Evolutionary conservation across 2,329 filamentous ascomycete species (phyloP).

Genomic region (Trichothecium sympodiale): DNA sequence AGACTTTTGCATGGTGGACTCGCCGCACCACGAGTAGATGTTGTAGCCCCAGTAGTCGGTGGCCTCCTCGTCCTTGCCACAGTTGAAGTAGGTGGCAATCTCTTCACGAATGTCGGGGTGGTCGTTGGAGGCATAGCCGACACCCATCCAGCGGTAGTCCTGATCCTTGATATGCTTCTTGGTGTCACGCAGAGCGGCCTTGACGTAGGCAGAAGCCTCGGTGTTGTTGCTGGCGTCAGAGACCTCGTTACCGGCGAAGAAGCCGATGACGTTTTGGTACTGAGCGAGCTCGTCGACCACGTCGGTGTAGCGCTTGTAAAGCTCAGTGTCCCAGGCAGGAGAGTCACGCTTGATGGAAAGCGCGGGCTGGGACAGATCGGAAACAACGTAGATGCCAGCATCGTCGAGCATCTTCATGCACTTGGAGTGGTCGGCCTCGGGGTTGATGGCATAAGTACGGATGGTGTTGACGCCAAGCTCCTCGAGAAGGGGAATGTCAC

Average conservation of each 20-base stretch:
- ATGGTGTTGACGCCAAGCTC: slow-evolving; percentile 83
- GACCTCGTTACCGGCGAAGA: slow-evolving; percentile 98
- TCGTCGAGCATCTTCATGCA: slow-evolving; percentile 79
- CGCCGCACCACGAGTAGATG: slow-evolving; percentile 98
- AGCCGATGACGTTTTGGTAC: slow-evolving; percentile 88
- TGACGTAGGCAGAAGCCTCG: slow-evolving; percentile 82
- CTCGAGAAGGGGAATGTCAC: slow-evolving; percentile 73
- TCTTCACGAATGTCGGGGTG: slow-evolving; percentile 71
- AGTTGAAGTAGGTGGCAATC: slow-evolving; percentile 92
- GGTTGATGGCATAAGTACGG: slow-evolving; percentile 89
- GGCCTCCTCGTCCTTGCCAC: slow-evolving; percentile 49
- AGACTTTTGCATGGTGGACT: slow-evolving; percentile 65
- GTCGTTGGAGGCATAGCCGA: slow-evolving; percentile 95
- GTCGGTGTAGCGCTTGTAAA: slow-evolving; percentile 70
- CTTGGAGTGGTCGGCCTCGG: slow-evolving; percentile 60
- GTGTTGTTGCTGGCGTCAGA: slow-evolving; percentile 86
- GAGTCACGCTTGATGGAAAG: slow-evolving; percentile 76
- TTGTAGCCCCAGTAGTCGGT: slow-evolving; percentile 99
- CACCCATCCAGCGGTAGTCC: slow-evolving; percentile 68
- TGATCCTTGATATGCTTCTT: slow-evolving; percentile 86
- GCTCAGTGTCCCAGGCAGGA: slow-evolving; percentile 66
- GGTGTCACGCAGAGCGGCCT: slow-evolving; percentile 91
- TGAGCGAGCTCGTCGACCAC: slow-evolving; percentile 73
- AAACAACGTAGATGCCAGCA: slow-evolving; percentile 89
- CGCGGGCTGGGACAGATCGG: slow-evolving; percentile 74